These are phyloP conservation scores for Candida albicans DNA, from an alignment of 1,139 yeast species.

Conservation along the genomic window DNA sequence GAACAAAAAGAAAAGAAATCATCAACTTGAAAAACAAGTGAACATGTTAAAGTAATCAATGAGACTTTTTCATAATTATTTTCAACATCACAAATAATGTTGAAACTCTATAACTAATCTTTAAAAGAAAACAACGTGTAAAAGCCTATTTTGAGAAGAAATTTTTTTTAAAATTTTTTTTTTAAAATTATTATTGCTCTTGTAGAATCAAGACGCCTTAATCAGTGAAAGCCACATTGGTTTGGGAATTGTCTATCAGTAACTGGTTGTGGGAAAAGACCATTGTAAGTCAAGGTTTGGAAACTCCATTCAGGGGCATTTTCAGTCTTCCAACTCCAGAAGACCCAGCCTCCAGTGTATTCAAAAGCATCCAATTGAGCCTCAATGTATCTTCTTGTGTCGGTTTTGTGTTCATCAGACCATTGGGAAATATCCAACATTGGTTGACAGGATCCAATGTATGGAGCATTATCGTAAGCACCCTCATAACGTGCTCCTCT, in stretches of 20 bases:
- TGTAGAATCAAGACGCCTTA: neutral
- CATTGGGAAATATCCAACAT: conserved; percentile 58
- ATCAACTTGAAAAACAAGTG: too few relatives aligned
- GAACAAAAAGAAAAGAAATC: too few relatives aligned
- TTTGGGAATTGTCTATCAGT: conserved; percentile 64
- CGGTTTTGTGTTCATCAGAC: conserved; percentile 55
- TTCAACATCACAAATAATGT: too few relatives aligned
- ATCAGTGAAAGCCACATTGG: conserved; percentile 50
- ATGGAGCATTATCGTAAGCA: conserved; percentile 49
- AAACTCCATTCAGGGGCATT: conserved; percentile 88
- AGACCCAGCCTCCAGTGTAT: conserved; percentile 74
- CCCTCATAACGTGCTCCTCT: conserved; percentile 66
- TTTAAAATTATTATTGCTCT: neutral
- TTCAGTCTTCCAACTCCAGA: conserved; percentile 95
- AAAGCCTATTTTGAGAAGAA: too few relatives aligned
- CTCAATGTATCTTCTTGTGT: conserved; percentile 73
- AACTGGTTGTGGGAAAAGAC: conserved; percentile 81
- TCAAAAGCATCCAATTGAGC: conserved; percentile 89
- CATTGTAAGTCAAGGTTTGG: conserved; percentile 70
- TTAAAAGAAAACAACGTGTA: too few relatives aligned
- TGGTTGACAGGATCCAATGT: conserved; percentile 64
- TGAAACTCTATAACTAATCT: too few relatives aligned
- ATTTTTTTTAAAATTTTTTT: neutral
- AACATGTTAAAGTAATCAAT: too few relatives aligned
- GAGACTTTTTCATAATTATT: too few relatives aligned